Conservation (phyloP, 371 early-diverging fungal genomes). For the Dipsacomyces acuminosporus region DNA sequence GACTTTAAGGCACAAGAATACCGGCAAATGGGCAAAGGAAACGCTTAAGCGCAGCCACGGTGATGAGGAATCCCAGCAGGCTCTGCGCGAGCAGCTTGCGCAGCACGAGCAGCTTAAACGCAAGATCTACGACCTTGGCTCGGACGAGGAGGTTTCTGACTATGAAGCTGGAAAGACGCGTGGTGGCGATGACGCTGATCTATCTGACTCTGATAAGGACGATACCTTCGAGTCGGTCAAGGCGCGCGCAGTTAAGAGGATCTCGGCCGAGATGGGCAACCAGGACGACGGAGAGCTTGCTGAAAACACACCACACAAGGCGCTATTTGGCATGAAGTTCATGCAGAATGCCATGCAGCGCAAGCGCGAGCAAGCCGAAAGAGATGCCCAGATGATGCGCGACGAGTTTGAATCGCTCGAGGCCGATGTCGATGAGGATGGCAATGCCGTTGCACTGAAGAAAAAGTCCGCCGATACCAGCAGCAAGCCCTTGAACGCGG, state of each 20-base stretch:
- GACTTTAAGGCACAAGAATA: slow-evolving; percentile 88
- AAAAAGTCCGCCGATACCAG: not conserved
- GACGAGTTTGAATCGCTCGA: slow-evolving; percentile 33
- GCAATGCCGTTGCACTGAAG: slow-evolving; percentile 10
- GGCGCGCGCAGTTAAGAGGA: slow-evolving; percentile 39
- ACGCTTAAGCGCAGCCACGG: slow-evolving; percentile 67
- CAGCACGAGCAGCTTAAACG: slow-evolving; percentile 73
- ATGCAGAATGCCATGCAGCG: slow-evolving; percentile 78
- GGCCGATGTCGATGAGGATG: slow-evolving; percentile 32
- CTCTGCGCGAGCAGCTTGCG: slow-evolving; percentile 80
- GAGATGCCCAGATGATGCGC: slow-evolving; percentile 29
- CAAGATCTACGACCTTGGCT: slow-evolving; percentile 72
- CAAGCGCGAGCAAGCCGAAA: slow-evolving; percentile 51
- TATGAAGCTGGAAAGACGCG: slow-evolving; percentile 51
- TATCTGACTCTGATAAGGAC: slow-evolving; percentile 35
- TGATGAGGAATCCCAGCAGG: slow-evolving; percentile 68
- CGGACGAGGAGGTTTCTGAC: slow-evolving; percentile 53
- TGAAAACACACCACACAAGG: slow-evolving; percentile 63
- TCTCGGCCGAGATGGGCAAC: slow-evolving; percentile 8
- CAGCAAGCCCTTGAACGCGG: no score
- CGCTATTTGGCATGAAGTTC: slow-evolving; percentile 92
- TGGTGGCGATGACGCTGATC: slow-evolving; percentile 47
- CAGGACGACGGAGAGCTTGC: slow-evolving; percentile 41
- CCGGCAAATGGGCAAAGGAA: slow-evolving; percentile 90
- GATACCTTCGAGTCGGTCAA: slow-evolving; percentile 39